These are phyloP conservation scores for Lippia alba DNA, from an alignment of 305 asterid genomes.

Conservation along the genomic window DNA sequence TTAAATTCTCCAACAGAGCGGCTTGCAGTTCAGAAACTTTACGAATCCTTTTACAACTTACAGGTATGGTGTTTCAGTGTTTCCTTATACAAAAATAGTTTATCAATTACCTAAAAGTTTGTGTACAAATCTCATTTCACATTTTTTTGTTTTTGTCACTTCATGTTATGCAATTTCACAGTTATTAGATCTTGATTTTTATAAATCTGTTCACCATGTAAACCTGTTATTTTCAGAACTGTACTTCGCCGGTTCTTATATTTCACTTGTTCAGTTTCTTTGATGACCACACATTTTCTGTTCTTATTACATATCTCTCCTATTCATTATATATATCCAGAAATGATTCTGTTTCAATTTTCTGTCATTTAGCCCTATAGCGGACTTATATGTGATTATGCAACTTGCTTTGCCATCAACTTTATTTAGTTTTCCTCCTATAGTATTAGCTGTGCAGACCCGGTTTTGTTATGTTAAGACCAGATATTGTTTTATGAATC, in stretches of 20 bases:
- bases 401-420: neutral
- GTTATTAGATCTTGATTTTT: neutral
- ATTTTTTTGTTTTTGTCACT: slow-evolving; percentile 1
- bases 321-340: slow-evolving; percentile 1
- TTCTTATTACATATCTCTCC: neutral
- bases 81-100: neutral
- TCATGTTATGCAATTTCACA: neutral
- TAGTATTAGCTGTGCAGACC: neutral
- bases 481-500: neutral
- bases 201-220: neutral
- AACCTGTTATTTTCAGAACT: neutral
- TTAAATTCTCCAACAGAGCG: slow-evolving; percentile 64
- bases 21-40: slow-evolving; percentile 61
- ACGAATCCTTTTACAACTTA: slow-evolving; percentile 66
- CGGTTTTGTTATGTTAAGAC: neutral
- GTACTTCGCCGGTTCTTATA: neutral
- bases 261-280: neutral
- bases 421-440: neutral
- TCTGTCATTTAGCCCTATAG: neutral
- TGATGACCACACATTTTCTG: neutral
- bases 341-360: neutral
- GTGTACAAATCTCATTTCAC: neutral
- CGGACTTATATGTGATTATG: neutral
- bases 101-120: slow-evolving; percentile 6
- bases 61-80: slow-evolving; percentile 59